Percentiles rank a stretch among this genome's conserved stretches.
These are phyloP conservation scores for Phalaenopsis equestris DNA, from an alignment of 106 monocot species.

Conservation along the genomic window DNA sequence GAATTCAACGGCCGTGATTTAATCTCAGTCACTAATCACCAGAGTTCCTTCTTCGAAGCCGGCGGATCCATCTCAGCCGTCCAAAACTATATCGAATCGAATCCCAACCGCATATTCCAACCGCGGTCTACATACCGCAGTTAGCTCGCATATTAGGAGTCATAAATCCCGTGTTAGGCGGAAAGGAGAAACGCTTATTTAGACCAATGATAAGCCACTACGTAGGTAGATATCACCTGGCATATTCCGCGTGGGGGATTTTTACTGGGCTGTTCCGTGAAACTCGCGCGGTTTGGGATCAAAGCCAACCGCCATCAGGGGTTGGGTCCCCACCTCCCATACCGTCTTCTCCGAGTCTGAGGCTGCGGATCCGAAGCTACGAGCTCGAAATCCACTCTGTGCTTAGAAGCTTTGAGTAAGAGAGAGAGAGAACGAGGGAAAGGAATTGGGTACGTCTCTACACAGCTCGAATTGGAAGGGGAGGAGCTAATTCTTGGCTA, in stretches of 20 bases:
- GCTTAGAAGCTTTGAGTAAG: background rate
- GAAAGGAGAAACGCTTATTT: background rate
- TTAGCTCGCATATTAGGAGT: no score
- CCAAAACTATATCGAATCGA: background rate
- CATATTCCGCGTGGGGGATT: background rate
- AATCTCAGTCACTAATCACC: background rate
- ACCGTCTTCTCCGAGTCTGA: background rate
- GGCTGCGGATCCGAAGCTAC: background rate
- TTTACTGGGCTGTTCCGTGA: background rate
- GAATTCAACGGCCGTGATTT: constrained; percentile 4
- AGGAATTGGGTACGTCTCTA: background rate
- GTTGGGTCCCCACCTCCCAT: constrained; percentile 1
- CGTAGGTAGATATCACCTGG: background rate
- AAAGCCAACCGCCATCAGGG: constrained; percentile 3
- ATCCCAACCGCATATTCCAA: background rate
- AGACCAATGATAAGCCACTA: background rate
- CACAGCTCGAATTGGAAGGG: background rate
- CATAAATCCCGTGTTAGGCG: background rate
- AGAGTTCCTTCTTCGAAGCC: background rate
- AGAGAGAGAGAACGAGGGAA: background rate
- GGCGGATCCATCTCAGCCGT: constrained; percentile 5
- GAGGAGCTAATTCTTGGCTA: background rate
- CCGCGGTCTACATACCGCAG: background rate
- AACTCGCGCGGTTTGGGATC: background rate
- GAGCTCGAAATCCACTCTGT: background rate